phyloP scores from a whole-genome alignment of 2,329 filamentous ascomycete species.

The Teratosphaeria nubilosa region DNA sequence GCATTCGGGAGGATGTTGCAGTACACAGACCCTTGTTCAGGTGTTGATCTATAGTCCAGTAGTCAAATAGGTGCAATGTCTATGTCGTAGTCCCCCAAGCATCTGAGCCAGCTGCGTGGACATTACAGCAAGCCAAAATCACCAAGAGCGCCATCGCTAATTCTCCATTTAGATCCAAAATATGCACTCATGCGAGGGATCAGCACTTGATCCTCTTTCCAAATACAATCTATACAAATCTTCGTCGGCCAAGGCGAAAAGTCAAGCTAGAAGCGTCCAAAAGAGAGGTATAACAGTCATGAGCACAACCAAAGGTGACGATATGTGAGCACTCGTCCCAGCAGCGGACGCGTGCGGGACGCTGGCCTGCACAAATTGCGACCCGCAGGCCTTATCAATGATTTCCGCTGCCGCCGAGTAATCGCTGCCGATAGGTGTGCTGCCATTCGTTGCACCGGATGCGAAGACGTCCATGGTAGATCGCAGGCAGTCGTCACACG shows the following conservation, averaged over 20 bases:
- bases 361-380: conserved; percentile 33
- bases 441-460: conserved; percentile 53
- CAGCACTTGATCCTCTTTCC: background rate
- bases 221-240: background rate
- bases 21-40: too few species aligned
- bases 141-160: background rate
- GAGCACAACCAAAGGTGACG: background rate
- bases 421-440: conserved; percentile 55
- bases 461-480: conserved; percentile 77
- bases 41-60: too few species aligned
- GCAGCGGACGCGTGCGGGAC: background rate
- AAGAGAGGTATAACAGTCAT: background rate
- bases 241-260: background rate
- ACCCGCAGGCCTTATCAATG: conserved; percentile 57
- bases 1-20: too few species aligned
- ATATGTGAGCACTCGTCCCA: background rate
- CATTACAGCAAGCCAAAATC: background rate
- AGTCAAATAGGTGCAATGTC: background rate
- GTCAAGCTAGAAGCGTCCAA: background rate
- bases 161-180: background rate
- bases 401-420: conserved; percentile 63
- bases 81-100: background rate
- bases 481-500: conserved; percentile 65
- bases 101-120: background rate
- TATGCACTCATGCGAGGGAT: background rate